These are phyloP conservation scores for Suillus bovinus DNA, from an alignment of 768 basidiomycete genomes.

Conservation along the genomic window DNA sequence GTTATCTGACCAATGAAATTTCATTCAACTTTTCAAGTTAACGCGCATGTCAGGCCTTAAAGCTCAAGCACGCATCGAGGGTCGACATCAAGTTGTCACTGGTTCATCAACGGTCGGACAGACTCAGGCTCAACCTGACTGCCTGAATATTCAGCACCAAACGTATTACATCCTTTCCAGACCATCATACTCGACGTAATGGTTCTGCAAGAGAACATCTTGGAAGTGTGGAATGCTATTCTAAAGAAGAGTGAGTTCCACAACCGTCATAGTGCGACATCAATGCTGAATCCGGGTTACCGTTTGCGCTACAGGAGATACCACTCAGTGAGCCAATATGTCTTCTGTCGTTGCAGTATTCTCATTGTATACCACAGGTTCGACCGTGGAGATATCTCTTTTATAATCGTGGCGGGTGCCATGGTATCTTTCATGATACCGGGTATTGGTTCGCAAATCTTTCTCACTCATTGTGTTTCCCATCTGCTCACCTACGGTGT, in stretches of 20 bases:
- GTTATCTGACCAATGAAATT: neutral
- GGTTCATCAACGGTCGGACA: neutral
- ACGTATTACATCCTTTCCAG: neutral
- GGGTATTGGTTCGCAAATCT: constrained; percentile 52
- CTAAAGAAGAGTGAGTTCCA: constrained; percentile 1
- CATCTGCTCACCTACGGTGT: constrained; percentile 2
- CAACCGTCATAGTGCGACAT: neutral
- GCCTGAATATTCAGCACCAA: neutral
- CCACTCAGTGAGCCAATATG: constrained; percentile 27
- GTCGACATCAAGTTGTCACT: too few relatives aligned
- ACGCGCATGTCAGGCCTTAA: neutral
- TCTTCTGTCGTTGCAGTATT: constrained; percentile 2
- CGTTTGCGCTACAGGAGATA: constrained; percentile 22
- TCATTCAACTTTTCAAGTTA: neutral
- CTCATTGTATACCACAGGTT: constrained; percentile 42
- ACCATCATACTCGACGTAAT: neutral
- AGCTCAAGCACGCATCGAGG: neutral
- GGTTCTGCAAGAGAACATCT: neutral
- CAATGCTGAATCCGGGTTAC: constrained; percentile 10
- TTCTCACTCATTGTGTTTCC: constrained; percentile 9
- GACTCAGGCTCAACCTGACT: neutral
- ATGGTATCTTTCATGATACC: constrained; percentile 81
- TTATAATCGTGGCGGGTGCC: constrained; percentile 65
- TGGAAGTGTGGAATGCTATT: neutral
- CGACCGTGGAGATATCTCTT: constrained; percentile 70